Evolutionary conservation across 441 rosid species (phyloP).

Genomic region (Arabidopsis lyrata): DNA sequence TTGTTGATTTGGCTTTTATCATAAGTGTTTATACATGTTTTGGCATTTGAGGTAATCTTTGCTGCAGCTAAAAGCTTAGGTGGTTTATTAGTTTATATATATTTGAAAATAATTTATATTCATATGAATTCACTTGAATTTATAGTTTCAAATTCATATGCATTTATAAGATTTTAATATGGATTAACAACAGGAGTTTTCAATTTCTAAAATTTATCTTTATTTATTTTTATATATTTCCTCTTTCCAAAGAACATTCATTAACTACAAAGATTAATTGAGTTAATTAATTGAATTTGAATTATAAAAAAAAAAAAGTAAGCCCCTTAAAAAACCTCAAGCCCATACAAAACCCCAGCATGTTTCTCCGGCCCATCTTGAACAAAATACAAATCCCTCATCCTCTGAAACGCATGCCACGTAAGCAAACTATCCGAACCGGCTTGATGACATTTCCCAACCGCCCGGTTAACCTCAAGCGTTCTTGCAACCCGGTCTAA

Average conservation of each 20-base stretch:
- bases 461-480: slow-evolving; percentile 71
- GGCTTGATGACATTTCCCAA: slow-evolving; percentile 92
- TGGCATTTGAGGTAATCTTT: too few relatives aligned
- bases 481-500: slow-evolving; percentile 80
- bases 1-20: too few relatives aligned
- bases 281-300: slow-evolving; percentile 20
- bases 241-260: background rate
- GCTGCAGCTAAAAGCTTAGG: too few relatives aligned
- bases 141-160: too few relatives aligned
- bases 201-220: background rate
- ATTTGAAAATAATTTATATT: too few relatives aligned
- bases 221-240: background rate
- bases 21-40: too few relatives aligned
- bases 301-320: background rate
- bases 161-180: too few relatives aligned
- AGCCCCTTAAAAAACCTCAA: slow-evolving; percentile 52
- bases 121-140: too few relatives aligned
- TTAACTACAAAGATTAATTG: slow-evolving; percentile 18
- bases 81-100: too few relatives aligned
- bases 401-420: slow-evolving; percentile 90
- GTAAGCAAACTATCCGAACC: slow-evolving; percentile 94
- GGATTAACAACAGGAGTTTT: background rate
- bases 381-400: slow-evolving; percentile 72
- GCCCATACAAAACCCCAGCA: slow-evolving; percentile 84
- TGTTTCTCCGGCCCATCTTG: slow-evolving; percentile 76